Evolutionary conservation across 2,329 filamentous ascomycete genomes (phyloP).

Genomic region (Pseudogymnoascus sp.): DNA sequence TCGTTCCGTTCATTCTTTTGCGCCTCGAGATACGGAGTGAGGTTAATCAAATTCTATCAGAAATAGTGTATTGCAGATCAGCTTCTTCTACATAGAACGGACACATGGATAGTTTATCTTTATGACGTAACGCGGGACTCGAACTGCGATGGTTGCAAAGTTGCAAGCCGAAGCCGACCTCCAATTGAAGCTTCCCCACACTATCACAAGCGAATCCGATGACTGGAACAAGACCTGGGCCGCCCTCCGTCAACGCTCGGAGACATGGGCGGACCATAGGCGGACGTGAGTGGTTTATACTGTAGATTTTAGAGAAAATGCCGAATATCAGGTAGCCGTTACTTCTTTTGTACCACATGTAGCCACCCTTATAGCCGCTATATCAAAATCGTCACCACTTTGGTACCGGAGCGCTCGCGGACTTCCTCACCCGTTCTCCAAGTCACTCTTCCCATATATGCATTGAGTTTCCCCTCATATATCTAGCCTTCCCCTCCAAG

Average conservation of each 20-base stretch:
- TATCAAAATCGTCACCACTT: conserved; percentile 5
- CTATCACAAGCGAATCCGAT: conserved; percentile 9
- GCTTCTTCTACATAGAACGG: neutral
- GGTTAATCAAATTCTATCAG: neutral
- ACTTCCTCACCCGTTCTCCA: conserved; percentile 3
- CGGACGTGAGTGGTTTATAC: neutral
- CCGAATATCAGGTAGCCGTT: neutral
- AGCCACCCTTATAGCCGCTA: neutral
- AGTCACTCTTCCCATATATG: conserved; percentile 8
- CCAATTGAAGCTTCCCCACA: conserved; percentile 9
- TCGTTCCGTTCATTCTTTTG: neutral
- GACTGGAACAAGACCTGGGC: neutral
- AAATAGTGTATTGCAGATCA: neutral
- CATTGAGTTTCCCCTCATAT: conserved; percentile 9
- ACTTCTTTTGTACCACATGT: neutral
- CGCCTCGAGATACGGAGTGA: neutral
- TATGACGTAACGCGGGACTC: conserved; percentile 1
- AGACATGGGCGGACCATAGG: neutral
- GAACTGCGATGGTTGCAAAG: neutral
- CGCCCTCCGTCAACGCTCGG: conserved; percentile 6
- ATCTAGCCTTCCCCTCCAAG: neutral
- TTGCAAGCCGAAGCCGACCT: neutral
- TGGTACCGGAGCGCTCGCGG: conserved; percentile 4
- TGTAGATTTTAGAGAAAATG: neutral
- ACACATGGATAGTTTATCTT: neutral